Conservation (phyloP, 495 filamentous ascomycete genomes). For the Letharia columbiana region DNA sequence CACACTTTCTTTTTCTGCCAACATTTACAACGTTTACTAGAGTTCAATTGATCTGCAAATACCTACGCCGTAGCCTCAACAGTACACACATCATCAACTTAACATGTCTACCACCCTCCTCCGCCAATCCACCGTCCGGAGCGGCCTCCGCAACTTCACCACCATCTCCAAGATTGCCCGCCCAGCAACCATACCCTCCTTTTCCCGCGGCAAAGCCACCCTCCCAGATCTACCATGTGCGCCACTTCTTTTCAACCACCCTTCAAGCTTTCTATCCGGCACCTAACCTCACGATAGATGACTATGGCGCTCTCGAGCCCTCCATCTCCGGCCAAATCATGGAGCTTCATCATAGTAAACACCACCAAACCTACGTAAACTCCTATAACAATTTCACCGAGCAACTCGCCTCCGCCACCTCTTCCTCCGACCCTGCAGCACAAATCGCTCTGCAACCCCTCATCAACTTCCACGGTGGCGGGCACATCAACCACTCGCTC, state of each 20-base stretch:
- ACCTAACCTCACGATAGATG: conserved; percentile 42
- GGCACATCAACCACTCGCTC: conserved; percentile 84
- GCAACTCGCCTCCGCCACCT: conserved; percentile 50
- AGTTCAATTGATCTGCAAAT: background rate
- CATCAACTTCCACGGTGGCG: conserved; percentile 95
- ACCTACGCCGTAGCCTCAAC: background rate
- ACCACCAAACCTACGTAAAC: conserved; percentile 66
- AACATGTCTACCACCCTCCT: conserved; percentile 50
- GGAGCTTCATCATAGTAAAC: conserved; percentile 72
- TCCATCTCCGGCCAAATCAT: conserved; percentile 95
- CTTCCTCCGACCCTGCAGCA: conserved; percentile 44
- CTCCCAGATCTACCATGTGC: conserved; percentile 90
- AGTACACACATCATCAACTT: background rate
- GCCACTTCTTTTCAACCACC: conserved; percentile 25
- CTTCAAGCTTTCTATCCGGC: background rate
- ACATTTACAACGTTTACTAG: background rate
- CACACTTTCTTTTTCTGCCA: background rate
- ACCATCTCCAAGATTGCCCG: conserved; percentile 45
- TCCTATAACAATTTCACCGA: conserved; percentile 53
- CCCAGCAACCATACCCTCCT: conserved; percentile 62
- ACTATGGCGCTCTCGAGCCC: conserved; percentile 89
- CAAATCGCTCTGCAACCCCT: conserved; percentile 76
- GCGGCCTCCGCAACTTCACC: conserved; percentile 46
- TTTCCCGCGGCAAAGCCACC: conserved; percentile 79
- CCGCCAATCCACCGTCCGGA: conserved; percentile 42